Base-by-base conservation (phyloP, 2,329 filamentous ascomycete species). In the Volutella citrinella region DNA sequence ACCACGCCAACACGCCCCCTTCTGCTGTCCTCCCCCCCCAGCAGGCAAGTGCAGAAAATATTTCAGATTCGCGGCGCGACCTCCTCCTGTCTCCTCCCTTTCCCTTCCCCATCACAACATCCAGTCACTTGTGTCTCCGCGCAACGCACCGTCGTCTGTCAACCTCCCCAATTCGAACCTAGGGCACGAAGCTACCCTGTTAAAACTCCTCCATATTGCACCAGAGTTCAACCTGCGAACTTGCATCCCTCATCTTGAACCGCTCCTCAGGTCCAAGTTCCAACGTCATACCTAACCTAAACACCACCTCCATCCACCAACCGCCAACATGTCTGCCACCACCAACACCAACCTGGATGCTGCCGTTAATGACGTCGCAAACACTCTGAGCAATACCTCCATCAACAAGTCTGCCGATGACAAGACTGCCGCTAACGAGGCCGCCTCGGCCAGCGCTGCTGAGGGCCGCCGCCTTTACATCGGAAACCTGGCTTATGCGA, bases 401-500 rank as follows among this genome's bases (percentile, higher is more conserved):
- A 78, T 86, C 69, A 60, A 51, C 56, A 63, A 65, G 61, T 53
- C 61, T 55, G 61, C 63, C 61, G 70, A 74, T 51, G 71, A 74
- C 60, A 75, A 74, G 76, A 59, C 64, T 48, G 64, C 83, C 59
- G 78, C 85, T 71, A 84, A 87, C 65, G 89, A 95, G 69, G 89
- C 90, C 68, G 89, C 93, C 64, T 84, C 93, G 68, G 88, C 89
- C 72, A 95, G 89, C 75, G 93, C 93, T 69, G 90, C 91, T 70
- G 93, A 98, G 79, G 91, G 93, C 69, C 88, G 93, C 77, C 88
- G 93, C 76, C 85, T 98, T 61, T 98, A 98, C 77, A 97, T 98
- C 77, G 93, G 93, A 78, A 98, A 98, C 80, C 87, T 98, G 82
- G 93, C 93, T 63, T 98, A 98, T 71, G 90, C 91, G 84, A 97